A percentile compares a stretch with the other conserved stretches of the same genome.
Evolutionary conservation across 23 red algal species (phyloP).

Genomic region (Gracilaria gracilis): DNA sequence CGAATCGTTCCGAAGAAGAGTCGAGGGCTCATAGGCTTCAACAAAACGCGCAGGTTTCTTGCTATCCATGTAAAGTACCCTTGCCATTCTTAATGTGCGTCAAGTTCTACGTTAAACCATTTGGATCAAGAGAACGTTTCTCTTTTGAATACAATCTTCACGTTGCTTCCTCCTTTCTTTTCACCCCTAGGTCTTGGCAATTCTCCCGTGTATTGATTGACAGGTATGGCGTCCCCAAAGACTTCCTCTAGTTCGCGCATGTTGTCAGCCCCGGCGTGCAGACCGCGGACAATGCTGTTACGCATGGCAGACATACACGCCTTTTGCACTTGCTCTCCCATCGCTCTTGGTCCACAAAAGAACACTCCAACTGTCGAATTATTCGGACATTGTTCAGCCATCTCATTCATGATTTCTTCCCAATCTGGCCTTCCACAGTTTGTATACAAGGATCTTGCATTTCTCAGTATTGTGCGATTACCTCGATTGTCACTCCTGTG

Average conservation of each 20-base stretch:
- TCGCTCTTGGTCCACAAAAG: conserved; percentile 72
- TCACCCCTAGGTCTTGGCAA: conserved; percentile 16
- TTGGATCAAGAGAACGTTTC: conserved; percentile 65
- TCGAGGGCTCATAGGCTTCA: conserved; percentile 37
- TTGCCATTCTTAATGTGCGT: conserved; percentile 10
- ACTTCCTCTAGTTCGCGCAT: conserved; percentile 71
- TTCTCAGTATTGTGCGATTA: neutral
- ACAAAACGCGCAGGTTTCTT: neutral
- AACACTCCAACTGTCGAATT: conserved; percentile 70
- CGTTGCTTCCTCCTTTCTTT: conserved; percentile 54
- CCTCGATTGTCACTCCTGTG: neutral
- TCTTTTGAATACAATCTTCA: conserved; percentile 73
- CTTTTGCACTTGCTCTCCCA: conserved; percentile 65
- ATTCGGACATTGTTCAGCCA: conserved; percentile 46
- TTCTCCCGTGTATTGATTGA: conserved; percentile 66
- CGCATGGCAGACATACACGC: conserved; percentile 77
- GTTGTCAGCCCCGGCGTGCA: conserved; percentile 51
- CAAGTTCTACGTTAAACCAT: neutral
- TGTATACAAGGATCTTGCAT: conserved; percentile 53
- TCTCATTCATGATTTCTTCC: conserved; percentile 73
- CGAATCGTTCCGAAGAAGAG: conserved; percentile 34
- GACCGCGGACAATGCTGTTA: conserved; percentile 72
- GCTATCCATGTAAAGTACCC: neutral
- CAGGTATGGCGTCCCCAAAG: conserved; percentile 70
- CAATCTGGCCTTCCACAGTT: conserved; percentile 78